Evolutionary conservation across 179 eudicot species (phyloP).

Genomic region (Nepenthes alata): DNA sequence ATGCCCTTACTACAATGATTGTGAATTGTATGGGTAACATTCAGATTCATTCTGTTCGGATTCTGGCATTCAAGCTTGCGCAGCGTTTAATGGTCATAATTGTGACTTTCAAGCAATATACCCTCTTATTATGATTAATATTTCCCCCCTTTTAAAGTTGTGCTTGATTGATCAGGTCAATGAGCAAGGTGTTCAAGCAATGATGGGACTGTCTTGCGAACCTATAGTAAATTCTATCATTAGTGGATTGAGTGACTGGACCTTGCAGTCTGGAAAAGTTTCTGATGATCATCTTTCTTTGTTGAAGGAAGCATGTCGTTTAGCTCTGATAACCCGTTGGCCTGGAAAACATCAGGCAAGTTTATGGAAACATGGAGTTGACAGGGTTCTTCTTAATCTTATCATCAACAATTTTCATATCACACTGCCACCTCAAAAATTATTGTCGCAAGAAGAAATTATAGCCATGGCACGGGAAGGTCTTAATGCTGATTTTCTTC

Average conservation of each 20-base stretch:
- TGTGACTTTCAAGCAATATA: slow-evolving; percentile 1
- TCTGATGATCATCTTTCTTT: slow-evolving; percentile 33
- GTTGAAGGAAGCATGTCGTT: slow-evolving; percentile 50
- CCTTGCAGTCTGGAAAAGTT: slow-evolving; percentile 20
- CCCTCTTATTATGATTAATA: not conserved
- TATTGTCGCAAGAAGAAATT: slow-evolving; percentile 40
- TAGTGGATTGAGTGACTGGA: slow-evolving; percentile 31
- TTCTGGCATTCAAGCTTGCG: slow-evolving; percentile 54
- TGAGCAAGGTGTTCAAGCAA: slow-evolving; percentile 37
- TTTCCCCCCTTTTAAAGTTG: not conserved
- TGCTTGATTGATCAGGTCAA: slow-evolving; percentile 35
- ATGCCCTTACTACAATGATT: slow-evolving; percentile 23
- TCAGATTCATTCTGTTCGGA: slow-evolving; percentile 31
- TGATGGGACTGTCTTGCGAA: slow-evolving; percentile 43
- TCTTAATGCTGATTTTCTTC: slow-evolving; percentile 25
- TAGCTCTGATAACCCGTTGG: slow-evolving; percentile 57
- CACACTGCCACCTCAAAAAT: slow-evolving; percentile 16
- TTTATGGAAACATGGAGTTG: slow-evolving; percentile 63
- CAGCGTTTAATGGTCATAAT: slow-evolving; percentile 45
- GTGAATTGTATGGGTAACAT: slow-evolving; percentile 47
- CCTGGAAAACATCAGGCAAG: slow-evolving; percentile 61
- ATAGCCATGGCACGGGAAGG: slow-evolving; percentile 30
- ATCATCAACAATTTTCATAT: slow-evolving; percentile 25
- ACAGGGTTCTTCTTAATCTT: slow-evolving; percentile 40
- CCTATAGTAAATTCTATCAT: slow-evolving; percentile 42